phyloP scores from a whole-genome alignment of 179 eudicot species.

The Carnegiea gigantea region DNA sequence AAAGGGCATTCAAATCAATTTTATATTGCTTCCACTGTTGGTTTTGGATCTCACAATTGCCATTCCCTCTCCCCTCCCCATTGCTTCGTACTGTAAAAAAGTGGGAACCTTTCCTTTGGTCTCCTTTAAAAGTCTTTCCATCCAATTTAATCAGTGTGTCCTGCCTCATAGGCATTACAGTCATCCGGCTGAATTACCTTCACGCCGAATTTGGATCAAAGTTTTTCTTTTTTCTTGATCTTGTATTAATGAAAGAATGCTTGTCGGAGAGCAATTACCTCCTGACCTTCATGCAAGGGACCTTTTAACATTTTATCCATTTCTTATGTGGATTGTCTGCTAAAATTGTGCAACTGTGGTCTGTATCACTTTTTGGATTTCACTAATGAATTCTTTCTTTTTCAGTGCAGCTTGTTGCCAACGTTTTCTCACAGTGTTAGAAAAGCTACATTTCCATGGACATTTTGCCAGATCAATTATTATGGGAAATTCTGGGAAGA shows the following conservation, averaged over 20 bases:
- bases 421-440: background rate
- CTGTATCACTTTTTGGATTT: background rate
- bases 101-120: too few species aligned
- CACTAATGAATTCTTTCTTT: slow-evolving; percentile 4
- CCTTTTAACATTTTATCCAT: background rate
- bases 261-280: background rate
- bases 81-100: background rate
- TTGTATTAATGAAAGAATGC: background rate
- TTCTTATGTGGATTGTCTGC: background rate
- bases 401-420: slow-evolving; percentile 24
- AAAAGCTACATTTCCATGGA: slow-evolving; percentile 44
- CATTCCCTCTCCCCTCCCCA: background rate
- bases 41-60: background rate
- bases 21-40: background rate
- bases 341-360: background rate
- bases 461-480: slow-evolving; percentile 60
- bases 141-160: background rate
- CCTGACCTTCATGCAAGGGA: too few species aligned
- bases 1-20: too few species aligned
- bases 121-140: background rate
- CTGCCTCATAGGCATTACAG: background rate
- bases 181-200: background rate
- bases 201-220: background rate
- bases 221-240: too few species aligned
- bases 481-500: slow-evolving; percentile 64